Evolutionary conservation across 768 basidiomycete species (phyloP).

Genomic region (Psilocybe cubensis): DNA sequence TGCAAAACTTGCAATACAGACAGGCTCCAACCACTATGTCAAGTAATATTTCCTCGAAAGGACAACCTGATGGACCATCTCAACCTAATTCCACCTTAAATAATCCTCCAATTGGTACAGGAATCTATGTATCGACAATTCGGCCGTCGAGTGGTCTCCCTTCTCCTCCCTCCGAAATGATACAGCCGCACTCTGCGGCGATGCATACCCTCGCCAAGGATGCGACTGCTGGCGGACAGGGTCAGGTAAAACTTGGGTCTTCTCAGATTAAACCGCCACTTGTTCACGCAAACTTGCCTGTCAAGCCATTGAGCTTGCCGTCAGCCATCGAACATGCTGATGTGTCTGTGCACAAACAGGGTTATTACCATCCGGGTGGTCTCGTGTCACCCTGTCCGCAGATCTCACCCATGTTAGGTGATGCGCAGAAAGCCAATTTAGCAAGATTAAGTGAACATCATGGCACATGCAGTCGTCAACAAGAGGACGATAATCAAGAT

Average conservation of each 20-base stretch:
- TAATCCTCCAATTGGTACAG: not conserved
- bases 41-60: too few species aligned
- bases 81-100: not conserved
- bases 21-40: too few species aligned
- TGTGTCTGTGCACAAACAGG: slow-evolving; percentile 23
- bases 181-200: not conserved
- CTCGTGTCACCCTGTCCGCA: slow-evolving; percentile 22
- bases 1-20: too few species aligned
- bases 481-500: slow-evolving; percentile 10
- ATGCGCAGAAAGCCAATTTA: slow-evolving; percentile 32
- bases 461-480: too few species aligned
- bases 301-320: not conserved
- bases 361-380: slow-evolving; percentile 32
- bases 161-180: not conserved
- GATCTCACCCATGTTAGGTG: slow-evolving; percentile 21
- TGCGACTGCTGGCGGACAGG: not conserved
- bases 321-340: slow-evolving; percentile 2
- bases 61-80: not conserved
- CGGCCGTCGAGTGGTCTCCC: not conserved
- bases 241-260: too few species aligned
- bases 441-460: slow-evolving; percentile 25
- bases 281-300: not conserved
- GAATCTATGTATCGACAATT: not conserved
- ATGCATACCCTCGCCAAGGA: not conserved
- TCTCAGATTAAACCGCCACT: not conserved